Percentiles rank a stretch among this genome's conserved stretches.
phyloP scores from a whole-genome alignment of 2,329 filamentous ascomycete species.

The Xylariaceae sp. region DNA sequence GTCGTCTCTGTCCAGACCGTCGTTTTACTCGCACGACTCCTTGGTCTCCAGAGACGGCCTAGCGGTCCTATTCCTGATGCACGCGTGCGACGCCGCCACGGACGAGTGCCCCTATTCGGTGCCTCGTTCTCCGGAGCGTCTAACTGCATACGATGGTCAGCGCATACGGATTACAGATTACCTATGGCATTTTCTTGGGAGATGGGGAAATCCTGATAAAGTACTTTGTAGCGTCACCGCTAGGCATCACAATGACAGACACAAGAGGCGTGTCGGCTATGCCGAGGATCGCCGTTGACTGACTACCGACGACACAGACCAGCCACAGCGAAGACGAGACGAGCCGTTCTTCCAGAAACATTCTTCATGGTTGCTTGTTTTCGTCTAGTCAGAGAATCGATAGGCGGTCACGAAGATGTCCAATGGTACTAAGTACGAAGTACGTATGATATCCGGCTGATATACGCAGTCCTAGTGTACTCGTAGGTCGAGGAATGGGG shows the following conservation, averaged over 20 bases:
- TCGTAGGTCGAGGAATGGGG: too few relatives aligned
- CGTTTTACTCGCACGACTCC: neutral
- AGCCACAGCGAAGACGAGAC: neutral
- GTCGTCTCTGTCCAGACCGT: too few relatives aligned
- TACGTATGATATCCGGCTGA: neutral
- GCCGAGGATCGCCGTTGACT: neutral
- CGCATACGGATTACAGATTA: too few relatives aligned
- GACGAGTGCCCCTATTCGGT: neutral
- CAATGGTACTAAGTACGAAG: too few relatives aligned
- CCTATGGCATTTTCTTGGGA: too few relatives aligned
- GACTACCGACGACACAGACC: neutral
- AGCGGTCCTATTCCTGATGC: neutral
- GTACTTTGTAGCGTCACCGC: too few relatives aligned
- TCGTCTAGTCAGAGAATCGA: constrained; percentile 3
- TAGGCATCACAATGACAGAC: too few relatives aligned
- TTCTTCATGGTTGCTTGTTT: constrained; percentile 17
- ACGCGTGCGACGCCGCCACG: neutral
- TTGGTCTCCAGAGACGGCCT: neutral
- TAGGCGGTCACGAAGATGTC: constrained; percentile 10
- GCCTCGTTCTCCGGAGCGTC: neutral
- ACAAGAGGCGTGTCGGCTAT: neutral
- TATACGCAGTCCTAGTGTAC: too few relatives aligned
- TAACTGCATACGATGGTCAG: neutral
- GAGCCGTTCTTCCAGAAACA: constrained; percentile 13
- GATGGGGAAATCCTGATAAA: too few relatives aligned